A percentile compares a stretch with the other conserved stretches of the same genome.
Evolutionary conservation across 1,284 basidiomycete species (phyloP).

Genomic region (Irpex sp.): DNA sequence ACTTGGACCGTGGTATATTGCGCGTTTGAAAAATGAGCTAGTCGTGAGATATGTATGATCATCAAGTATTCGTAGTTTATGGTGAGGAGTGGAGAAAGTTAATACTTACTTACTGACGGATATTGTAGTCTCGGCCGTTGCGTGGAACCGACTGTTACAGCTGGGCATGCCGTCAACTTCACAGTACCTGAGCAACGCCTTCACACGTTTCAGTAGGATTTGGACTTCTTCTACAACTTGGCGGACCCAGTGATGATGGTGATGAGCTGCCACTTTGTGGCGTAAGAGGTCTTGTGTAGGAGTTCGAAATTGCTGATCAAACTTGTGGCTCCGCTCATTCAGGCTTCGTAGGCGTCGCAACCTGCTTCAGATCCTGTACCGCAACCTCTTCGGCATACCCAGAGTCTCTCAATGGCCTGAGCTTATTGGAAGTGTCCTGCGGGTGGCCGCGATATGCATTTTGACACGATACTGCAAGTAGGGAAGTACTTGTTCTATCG

Average conservation of each 20-base stretch:
- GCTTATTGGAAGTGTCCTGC: too few relatives aligned
- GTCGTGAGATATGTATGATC: neutral
- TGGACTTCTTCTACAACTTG: neutral
- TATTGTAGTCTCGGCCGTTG: too few relatives aligned
- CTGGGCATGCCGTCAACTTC: neutral
- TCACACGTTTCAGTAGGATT: neutral
- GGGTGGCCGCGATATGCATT: too few relatives aligned
- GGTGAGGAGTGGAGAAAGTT: neutral
- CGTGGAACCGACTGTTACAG: neutral
- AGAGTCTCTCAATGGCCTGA: too few relatives aligned
- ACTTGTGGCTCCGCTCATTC: neutral
- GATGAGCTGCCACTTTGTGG: neutral
- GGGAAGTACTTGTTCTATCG: too few relatives aligned
- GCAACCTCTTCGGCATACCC: neutral
- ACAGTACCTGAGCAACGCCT: neutral
- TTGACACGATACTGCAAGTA: too few relatives aligned
- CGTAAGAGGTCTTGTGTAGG: neutral
- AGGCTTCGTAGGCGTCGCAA: neutral
- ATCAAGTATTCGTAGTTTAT: neutral
- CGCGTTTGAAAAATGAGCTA: neutral
- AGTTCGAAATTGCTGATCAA: neutral
- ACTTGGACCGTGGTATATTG: neutral
- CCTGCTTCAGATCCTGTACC: neutral
- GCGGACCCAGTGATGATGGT: neutral
- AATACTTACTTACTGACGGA: too few relatives aligned